These are phyloP conservation scores for Violaceomyces palustris DNA, from an alignment of 1,284 basidiomycete genomes.

Conservation along the genomic window DNA sequence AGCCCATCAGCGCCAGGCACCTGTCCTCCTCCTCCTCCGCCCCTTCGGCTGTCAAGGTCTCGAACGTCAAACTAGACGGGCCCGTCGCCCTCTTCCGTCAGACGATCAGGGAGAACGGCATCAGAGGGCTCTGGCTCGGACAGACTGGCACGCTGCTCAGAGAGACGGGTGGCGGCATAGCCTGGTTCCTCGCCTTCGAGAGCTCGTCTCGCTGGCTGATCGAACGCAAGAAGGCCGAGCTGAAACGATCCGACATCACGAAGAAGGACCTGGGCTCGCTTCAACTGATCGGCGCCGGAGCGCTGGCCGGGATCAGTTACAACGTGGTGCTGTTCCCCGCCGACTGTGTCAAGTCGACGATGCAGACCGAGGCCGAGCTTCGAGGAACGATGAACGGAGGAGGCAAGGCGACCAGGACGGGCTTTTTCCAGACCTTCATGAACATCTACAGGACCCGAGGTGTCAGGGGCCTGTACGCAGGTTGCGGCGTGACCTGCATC, in stretches of 20 bases:
- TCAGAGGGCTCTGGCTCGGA: constrained; percentile 78
- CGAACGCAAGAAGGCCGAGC: constrained; percentile 27
- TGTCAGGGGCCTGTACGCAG: constrained; percentile 80
- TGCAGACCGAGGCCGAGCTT: constrained; percentile 90
- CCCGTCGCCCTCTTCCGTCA: constrained; percentile 66
- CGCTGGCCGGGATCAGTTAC: constrained; percentile 78
- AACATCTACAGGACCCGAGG: constrained; percentile 75
- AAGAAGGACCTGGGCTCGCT: constrained; percentile 62
- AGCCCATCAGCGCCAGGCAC: no score
- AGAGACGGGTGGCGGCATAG: constrained; percentile 78
- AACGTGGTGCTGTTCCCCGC: constrained; percentile 61
- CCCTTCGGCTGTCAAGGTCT: no score
- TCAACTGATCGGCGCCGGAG: constrained; percentile 81
- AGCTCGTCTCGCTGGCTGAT: constrained; percentile 31
- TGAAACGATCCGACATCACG: constrained; percentile 44
- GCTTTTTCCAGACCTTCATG: constrained; percentile 68
- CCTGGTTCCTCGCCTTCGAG: constrained; percentile 86
- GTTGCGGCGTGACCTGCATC: constrained; percentile 83
- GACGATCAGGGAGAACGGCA: constrained; percentile 64
- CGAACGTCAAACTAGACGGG: constrained; percentile 64
- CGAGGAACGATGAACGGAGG: constrained; percentile 42
- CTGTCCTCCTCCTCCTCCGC: no score
- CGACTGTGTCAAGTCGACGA: constrained; percentile 87
- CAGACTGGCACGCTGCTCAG: constrained; percentile 73
- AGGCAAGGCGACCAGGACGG: constrained; percentile 39